Percentiles rank a stretch among this genome's conserved stretches.
phyloP scores from a whole-genome alignment of 345 rosid genomes.

The Cochlearia excelsa region DNA sequence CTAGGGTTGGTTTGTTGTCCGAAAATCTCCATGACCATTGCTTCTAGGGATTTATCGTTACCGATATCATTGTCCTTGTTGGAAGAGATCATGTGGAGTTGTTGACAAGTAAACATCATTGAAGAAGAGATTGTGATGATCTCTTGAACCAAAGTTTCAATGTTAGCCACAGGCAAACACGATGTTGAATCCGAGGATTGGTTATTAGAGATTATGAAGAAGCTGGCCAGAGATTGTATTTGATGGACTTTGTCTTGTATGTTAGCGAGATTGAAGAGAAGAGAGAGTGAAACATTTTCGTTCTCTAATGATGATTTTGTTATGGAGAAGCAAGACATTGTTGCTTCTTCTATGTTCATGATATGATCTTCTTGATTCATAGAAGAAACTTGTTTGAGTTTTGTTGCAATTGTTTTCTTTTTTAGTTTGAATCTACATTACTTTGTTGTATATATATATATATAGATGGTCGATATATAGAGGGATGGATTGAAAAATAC shows the following conservation, averaged over 20 bases:
- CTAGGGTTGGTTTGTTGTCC: too few relatives aligned
- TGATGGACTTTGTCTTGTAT: conserved; percentile 64
- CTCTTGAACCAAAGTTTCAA: conserved; percentile 56
- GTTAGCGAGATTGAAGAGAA: conserved; percentile 52
- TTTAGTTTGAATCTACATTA: too few relatives aligned
- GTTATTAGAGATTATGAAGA: conserved; percentile 39
- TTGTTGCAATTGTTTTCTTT: too few relatives aligned
- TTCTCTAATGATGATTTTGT: conserved; percentile 15
- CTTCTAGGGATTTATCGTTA: conserved; percentile 21
- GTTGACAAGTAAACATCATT: conserved; percentile 13
- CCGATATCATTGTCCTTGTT: conserved; percentile 17
- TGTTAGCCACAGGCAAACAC: conserved; percentile 35
- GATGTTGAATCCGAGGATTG: conserved; percentile 46
- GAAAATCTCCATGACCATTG: too few relatives aligned
- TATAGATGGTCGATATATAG: too few relatives aligned
- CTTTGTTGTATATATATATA: too few relatives aligned
- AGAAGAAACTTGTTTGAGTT: background rate
- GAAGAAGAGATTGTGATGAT: conserved; percentile 64
- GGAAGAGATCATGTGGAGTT: conserved; percentile 38
- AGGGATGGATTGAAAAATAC: too few relatives aligned
- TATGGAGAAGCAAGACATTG: conserved; percentile 27
- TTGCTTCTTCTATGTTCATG: conserved; percentile 23
- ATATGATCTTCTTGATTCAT: conserved; percentile 36
- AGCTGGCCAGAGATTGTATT: conserved; percentile 51
- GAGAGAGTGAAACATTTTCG: conserved; percentile 37